A percentile compares a stretch with the other conserved stretches of the same genome.
phyloP scores from a whole-genome alignment of 805 yeast genomes.

The Saturnispora dispora region DNA sequence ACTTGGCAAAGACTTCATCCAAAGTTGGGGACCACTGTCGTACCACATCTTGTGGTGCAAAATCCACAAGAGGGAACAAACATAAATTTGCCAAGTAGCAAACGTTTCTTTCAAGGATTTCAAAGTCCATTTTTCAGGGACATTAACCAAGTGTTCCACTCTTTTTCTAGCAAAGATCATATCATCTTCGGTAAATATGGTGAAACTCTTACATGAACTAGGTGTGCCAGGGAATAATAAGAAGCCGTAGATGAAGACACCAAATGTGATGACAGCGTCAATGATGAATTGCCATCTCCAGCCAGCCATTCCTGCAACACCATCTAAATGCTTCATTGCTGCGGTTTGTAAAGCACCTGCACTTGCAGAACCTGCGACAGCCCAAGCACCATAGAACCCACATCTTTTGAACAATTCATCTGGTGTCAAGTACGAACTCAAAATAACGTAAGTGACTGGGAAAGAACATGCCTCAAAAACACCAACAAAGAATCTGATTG shows the following conservation, averaged over 20 bases:
- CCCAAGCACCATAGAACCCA: conserved; percentile 17
- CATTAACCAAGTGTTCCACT: conserved; percentile 25
- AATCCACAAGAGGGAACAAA: conserved; percentile 17
- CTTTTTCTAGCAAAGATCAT: conserved; percentile 39
- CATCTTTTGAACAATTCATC: conserved; percentile 14
- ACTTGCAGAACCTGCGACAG: conserved; percentile 39
- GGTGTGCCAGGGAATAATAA: conserved; percentile 50
- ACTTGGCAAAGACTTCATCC: conserved; percentile 15
- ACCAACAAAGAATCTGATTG: conserved; percentile 51
- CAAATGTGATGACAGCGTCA: conserved; percentile 52
- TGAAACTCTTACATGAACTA: conserved; percentile 24
- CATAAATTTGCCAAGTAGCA: conserved; percentile 32
- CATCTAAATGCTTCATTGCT: conserved; percentile 38
- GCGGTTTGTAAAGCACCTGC: conserved; percentile 57
- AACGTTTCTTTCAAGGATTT: conserved; percentile 35
- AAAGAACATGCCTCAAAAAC: conserved; percentile 53
- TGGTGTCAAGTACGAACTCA: conserved; percentile 13
- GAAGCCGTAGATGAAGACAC: conserved; percentile 50
- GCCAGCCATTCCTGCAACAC: conserved; percentile 44
- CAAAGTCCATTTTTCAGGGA: conserved; percentile 35
- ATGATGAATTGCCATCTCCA: conserved; percentile 73
- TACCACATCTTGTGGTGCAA: conserved; percentile 29
- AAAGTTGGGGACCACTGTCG: conserved; percentile 22
- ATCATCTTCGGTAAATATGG: conserved; percentile 33
- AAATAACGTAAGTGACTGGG: conserved; percentile 47